Conservation (phyloP, 148 eudicot species). For the Rhododendron mucronatum region DNA sequence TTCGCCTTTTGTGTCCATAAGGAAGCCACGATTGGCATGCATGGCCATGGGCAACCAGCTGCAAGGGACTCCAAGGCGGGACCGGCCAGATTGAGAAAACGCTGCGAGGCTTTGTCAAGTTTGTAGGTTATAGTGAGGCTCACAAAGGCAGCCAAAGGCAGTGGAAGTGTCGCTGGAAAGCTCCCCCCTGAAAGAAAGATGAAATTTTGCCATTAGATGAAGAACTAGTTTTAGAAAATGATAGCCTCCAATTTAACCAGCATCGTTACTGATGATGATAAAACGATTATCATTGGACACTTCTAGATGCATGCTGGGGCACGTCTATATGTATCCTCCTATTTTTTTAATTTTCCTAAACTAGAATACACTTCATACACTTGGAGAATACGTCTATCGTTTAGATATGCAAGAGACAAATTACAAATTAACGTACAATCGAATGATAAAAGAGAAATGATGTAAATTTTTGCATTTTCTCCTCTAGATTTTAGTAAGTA, state of each 20-base stretch:
- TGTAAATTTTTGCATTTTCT: neutral
- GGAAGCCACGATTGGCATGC: slow-evolving; percentile 88
- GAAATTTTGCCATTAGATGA: neutral
- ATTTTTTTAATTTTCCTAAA: neutral
- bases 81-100: slow-evolving; percentile 90
- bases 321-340: neutral
- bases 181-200: slow-evolving; percentile 46
- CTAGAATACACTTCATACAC: neutral
- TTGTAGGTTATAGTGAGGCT: slow-evolving; percentile 97
- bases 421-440: neutral
- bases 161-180: slow-evolving; percentile 81
- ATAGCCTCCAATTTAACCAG: neutral
- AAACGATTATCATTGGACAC: neutral
- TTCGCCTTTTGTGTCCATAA: slow-evolving; percentile 88
- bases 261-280: neutral
- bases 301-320: slow-evolving; percentile 2
- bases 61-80: slow-evolving; percentile 88
- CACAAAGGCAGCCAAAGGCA: slow-evolving; percentile 93
- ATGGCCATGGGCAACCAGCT: slow-evolving; percentile 95
- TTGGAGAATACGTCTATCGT: neutral
- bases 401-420: neutral
- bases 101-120: slow-evolving; percentile 84
- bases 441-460: neutral
- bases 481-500: neutral
- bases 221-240: neutral